phyloP scores from a whole-genome alignment of 257 asterid genomes.

The Salvia hispanica region DNA sequence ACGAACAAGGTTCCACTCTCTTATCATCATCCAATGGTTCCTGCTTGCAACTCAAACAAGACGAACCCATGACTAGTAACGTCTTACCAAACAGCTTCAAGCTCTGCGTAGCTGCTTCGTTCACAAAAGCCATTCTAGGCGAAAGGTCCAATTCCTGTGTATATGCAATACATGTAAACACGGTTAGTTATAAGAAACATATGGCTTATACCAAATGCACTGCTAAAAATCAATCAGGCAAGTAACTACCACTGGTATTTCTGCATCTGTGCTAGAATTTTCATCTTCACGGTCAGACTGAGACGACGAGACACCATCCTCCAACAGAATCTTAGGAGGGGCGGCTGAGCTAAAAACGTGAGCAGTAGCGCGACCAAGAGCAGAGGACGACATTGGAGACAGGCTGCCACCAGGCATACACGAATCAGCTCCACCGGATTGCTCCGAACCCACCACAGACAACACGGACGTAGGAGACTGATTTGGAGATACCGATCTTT shows the following conservation, averaged over 20 bases:
- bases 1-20: conserved; percentile 27
- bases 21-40: conserved; percentile 33
- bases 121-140: conserved; percentile 34
- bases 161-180: conserved; percentile 21
- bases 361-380: conserved; percentile 13
- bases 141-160: conserved; percentile 52
- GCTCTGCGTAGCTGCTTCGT: conserved; percentile 49
- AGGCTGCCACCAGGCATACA: conserved; percentile 42
- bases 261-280: conserved; percentile 47
- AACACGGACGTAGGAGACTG: conserved; percentile 80
- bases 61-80: conserved; percentile 44
- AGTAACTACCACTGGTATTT: conserved; percentile 48
- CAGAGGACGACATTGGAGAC: conserved; percentile 46
- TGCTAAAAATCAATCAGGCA: not conserved
- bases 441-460: conserved; percentile 63
- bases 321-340: conserved; percentile 35
- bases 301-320: conserved; percentile 37
- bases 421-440: conserved; percentile 40
- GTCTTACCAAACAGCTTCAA: conserved; percentile 91
- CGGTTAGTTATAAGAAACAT: conserved; percentile 22
- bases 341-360: conserved; percentile 32
- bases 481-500: conserved; percentile 40
- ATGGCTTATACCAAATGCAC: not conserved
- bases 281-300: conserved; percentile 43
- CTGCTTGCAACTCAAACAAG: conserved; percentile 32